phyloP scores from a whole-genome alignment of 2,329 filamentous ascomycete species.

The Chaetomium strumarium region DNA sequence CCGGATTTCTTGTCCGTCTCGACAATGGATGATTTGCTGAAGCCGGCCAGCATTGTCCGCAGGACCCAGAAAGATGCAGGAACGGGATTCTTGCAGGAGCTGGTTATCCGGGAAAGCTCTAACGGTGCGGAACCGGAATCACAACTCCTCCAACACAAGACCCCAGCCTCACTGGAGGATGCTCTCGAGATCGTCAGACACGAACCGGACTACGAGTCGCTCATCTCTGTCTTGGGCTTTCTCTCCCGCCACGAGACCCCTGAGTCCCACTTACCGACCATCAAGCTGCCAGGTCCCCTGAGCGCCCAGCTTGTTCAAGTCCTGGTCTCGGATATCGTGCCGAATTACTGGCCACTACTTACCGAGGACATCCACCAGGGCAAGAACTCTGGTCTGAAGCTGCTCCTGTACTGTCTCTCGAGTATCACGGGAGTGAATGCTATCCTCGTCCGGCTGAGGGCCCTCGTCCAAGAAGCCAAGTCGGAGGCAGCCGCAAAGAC shows the following conservation, averaged over 20 bases:
- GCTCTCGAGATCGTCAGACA: slow-evolving; percentile 54
- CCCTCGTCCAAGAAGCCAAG: slow-evolving; percentile 50
- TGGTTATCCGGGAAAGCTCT: slow-evolving; percentile 24
- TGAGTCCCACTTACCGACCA: slow-evolving; percentile 40
- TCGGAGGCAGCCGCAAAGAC: slow-evolving; percentile 29
- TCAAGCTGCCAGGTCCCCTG: slow-evolving; percentile 58
- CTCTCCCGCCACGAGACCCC: slow-evolving; percentile 34
- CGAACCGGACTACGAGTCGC: slow-evolving; percentile 55
- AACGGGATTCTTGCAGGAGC: slow-evolving; percentile 27
- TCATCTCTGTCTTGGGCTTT: slow-evolving; percentile 49
- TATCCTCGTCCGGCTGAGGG: slow-evolving; percentile 62
- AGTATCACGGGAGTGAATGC: slow-evolving; percentile 75
- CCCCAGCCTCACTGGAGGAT: slow-evolving; percentile 37
- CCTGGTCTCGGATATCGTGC: slow-evolving; percentile 67
- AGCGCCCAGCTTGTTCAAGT: slow-evolving; percentile 70
- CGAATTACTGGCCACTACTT: slow-evolving; percentile 73
- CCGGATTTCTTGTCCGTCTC: not conserved
- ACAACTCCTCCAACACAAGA: not conserved
- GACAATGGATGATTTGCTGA: slow-evolving; percentile 52
- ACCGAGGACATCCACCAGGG: slow-evolving; percentile 36
- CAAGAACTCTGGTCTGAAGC: slow-evolving; percentile 34
- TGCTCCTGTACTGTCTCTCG: slow-evolving; percentile 59
- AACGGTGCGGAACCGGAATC: not conserved
- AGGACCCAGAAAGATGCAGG: slow-evolving; percentile 35
- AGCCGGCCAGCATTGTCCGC: slow-evolving; percentile 48